A percentile compares a stretch with the other conserved stretches of the same genome.
Conservation (phyloP, 1,139 yeast genomes). For the Diutina catenulata region DNA sequence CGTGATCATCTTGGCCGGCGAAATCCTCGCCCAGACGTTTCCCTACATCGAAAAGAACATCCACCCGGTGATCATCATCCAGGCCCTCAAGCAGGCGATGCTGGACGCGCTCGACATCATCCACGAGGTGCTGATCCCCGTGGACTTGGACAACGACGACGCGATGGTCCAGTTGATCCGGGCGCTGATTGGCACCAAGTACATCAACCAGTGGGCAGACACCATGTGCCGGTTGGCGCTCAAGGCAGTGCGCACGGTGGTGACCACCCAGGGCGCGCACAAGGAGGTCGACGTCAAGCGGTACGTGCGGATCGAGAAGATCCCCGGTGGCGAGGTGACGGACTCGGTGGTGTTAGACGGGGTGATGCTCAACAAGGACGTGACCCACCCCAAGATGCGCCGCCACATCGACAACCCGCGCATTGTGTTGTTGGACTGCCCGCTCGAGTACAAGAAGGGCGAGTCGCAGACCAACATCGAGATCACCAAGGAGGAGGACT, state of each 20-base stretch:
- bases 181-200: constrained; percentile 94
- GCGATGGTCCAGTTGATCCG: constrained; percentile 82
- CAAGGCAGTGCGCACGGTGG: constrained; percentile 78
- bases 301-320: constrained; percentile 86
- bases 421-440: constrained; percentile 83
- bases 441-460: constrained; percentile 96
- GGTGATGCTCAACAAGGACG: constrained; percentile 87
- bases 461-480: constrained; percentile 98
- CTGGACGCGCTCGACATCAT: constrained; percentile 84
- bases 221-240: constrained; percentile 87
- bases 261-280: constrained; percentile 52
- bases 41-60: constrained; percentile 90
- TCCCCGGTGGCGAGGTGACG: constrained; percentile 95
- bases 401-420: constrained; percentile 82
- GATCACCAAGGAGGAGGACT: constrained; percentile 91
- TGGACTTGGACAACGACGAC: constrained; percentile 70
- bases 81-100: constrained; percentile 86
- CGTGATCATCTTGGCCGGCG: constrained; percentile 92
- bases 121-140: constrained; percentile 73
- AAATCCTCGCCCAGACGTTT: constrained; percentile 87
- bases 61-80: constrained; percentile 93
- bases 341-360: constrained; percentile 87
- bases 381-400: constrained; percentile 96
- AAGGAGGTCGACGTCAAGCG: constrained; percentile 90
- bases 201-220: constrained; percentile 82